Evolutionary conservation across 2,329 filamentous ascomycete species (phyloP).

Genomic region (Phoma herbarum): DNA sequence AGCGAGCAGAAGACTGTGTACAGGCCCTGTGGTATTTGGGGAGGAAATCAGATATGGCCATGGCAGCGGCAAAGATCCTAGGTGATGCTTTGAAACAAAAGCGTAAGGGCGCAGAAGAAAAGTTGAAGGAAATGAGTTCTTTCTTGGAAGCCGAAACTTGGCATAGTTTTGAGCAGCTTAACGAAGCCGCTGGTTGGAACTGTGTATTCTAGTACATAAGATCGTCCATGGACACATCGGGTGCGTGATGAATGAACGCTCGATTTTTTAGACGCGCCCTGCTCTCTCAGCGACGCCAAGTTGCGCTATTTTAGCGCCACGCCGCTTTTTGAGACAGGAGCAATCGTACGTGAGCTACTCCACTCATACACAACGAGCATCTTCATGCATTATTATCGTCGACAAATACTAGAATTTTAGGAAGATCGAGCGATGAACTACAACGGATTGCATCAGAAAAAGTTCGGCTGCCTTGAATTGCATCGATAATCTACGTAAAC

Average conservation of each 20-base stretch:
- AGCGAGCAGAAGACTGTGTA: constrained; percentile 60
- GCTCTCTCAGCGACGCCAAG: background rate
- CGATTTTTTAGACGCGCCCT: background rate
- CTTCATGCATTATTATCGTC: background rate
- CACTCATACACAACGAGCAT: background rate
- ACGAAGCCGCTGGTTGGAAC: constrained; percentile 30
- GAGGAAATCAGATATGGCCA: constrained; percentile 64
- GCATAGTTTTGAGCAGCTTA: constrained; percentile 35
- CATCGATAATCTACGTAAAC: background rate
- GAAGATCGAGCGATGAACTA: background rate
- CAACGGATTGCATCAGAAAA: background rate
- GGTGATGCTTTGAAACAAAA: constrained; percentile 45
- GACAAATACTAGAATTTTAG: background rate
- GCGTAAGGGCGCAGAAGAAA: constrained; percentile 34
- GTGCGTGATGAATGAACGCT: background rate
- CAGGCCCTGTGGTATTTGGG: constrained; percentile 64
- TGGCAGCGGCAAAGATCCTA: constrained; percentile 52
- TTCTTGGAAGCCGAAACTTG: constrained; percentile 41
- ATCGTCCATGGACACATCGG: background rate
- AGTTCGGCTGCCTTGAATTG: background rate
- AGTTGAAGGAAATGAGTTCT: constrained; percentile 35
- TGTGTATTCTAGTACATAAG: constrained; percentile 22
- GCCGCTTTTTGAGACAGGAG: background rate
- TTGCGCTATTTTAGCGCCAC: background rate
- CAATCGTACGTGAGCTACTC: background rate